These are phyloP conservation scores for Metschnikowia amazonensis DNA, from an alignment of 805 yeast genomes.

Conservation along the genomic window DNA sequence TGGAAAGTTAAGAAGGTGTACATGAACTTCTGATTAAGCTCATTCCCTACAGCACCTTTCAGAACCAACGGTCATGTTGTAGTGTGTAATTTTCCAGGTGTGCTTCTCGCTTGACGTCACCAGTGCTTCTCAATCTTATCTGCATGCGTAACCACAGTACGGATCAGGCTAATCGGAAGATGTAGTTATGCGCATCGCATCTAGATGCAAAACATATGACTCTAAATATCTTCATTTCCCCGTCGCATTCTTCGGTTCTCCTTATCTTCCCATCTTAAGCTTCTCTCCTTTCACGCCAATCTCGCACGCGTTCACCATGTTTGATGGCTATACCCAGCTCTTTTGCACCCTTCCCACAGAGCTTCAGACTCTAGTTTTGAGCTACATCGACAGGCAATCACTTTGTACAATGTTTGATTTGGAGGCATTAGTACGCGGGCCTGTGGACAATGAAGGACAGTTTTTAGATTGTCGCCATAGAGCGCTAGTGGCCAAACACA, in stretches of 20 bases:
- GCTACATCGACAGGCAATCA: slow-evolving; percentile 13
- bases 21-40: too few species aligned
- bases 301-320: neutral
- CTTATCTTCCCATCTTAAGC: neutral
- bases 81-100: too few species aligned
- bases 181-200: slow-evolving; percentile 2
- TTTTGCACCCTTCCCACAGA: slow-evolving; percentile 18
- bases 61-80: too few species aligned
- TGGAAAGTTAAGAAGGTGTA: too few species aligned
- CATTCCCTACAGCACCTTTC: too few species aligned
- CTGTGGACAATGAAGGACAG: neutral
- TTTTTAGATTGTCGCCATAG: slow-evolving; percentile 13
- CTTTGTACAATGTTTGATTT: slow-evolving; percentile 17
- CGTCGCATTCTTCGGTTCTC: neutral
- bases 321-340: slow-evolving; percentile 9
- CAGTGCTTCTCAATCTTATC: neutral
- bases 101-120: neutral
- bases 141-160: slow-evolving; percentile 1
- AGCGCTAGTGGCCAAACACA: slow-evolving; percentile 14
- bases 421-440: slow-evolving; percentile 1
- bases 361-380: slow-evolving; percentile 15
- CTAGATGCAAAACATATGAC: neutral
- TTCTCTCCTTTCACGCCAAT: too few species aligned
- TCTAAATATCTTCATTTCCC: neutral
- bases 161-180: neutral